Evolutionary conservation across 306 rosid species (phyloP).

Genomic region (Cucurbita pepo): DNA sequence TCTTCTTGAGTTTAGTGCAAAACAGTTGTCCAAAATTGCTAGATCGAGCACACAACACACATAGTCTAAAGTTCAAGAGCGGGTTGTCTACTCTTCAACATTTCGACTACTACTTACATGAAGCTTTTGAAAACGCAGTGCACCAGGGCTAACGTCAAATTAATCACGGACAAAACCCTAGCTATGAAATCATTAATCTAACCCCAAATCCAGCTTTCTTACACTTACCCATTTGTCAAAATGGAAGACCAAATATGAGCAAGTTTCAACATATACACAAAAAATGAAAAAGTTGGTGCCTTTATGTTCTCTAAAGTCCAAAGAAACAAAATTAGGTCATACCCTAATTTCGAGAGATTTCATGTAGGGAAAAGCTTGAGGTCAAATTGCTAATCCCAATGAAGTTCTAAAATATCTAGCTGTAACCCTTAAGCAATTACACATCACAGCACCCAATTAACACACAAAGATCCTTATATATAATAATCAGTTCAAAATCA

Average conservation of each 20-base stretch:
- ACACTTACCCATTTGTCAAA: not conserved
- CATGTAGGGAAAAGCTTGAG: not conserved
- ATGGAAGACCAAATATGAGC: not conserved
- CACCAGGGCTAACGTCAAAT: too few species aligned
- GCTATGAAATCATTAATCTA: not conserved
- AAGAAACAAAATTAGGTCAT: conserved; percentile 1
- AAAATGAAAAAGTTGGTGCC: not conserved
- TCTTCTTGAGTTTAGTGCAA: too few species aligned
- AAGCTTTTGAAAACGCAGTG: too few species aligned
- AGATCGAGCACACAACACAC: not conserved
- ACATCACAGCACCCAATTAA: not conserved
- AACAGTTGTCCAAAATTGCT: not conserved
- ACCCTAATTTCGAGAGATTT: conserved; percentile 3
- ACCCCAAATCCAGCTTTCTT: not conserved
- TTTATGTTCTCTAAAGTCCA: not conserved
- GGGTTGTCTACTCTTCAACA: not conserved
- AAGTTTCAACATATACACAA: not conserved
- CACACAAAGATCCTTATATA: not conserved
- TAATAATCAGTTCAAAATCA: not conserved
- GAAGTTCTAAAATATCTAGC: not conserved
- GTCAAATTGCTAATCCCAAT: not conserved
- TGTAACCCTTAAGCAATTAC: not conserved
- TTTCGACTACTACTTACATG: not conserved
- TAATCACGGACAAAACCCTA: not conserved
- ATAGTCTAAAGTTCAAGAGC: not conserved